Percentiles rank a stretch among this genome's conserved stretches.
Conservation (phyloP, 176 grass and related monocot species). For the Chloris gayana region DNA sequence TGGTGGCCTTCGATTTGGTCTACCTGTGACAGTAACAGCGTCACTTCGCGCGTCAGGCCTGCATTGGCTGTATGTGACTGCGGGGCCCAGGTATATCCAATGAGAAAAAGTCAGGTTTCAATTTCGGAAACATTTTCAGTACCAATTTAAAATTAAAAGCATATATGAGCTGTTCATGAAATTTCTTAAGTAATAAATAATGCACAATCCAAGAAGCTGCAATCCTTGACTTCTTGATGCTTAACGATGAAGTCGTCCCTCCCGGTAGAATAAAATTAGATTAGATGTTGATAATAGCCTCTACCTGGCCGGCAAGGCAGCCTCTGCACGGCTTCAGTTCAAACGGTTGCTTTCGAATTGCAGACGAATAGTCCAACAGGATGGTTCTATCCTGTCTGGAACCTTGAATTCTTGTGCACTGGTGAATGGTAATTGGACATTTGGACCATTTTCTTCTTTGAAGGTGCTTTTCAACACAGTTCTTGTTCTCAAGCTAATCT, state of each 20-base stretch:
- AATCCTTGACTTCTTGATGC: slow-evolving; percentile 16
- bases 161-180: not conserved
- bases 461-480: not conserved
- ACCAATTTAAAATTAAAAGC: not conserved
- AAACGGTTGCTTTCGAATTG: slow-evolving; percentile 25
- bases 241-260: slow-evolving; percentile 20
- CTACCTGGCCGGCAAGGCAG: not conserved
- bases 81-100: not conserved
- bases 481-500: slow-evolving; percentile 34
- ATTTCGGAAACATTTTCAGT: slow-evolving; percentile 3
- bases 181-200: slow-evolving; percentile 1
- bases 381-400: not conserved
- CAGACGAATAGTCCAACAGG: slow-evolving; percentile 11
- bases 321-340: not conserved
- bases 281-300: not conserved
- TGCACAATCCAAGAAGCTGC: not conserved
- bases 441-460: slow-evolving; percentile 13
- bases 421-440: slow-evolving; percentile 19
- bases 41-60: not conserved
- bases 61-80: slow-evolving; percentile 18
- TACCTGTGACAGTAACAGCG: not conserved
- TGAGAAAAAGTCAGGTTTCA: slow-evolving; percentile 1
- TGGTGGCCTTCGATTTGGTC: slow-evolving; percentile 10
- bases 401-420: slow-evolving; percentile 8
- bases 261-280: not conserved